A percentile compares a stretch with the other conserved stretches of the same genome.
phyloP scores from a whole-genome alignment of 345 rosid species.

The Acer yangbiense region DNA sequence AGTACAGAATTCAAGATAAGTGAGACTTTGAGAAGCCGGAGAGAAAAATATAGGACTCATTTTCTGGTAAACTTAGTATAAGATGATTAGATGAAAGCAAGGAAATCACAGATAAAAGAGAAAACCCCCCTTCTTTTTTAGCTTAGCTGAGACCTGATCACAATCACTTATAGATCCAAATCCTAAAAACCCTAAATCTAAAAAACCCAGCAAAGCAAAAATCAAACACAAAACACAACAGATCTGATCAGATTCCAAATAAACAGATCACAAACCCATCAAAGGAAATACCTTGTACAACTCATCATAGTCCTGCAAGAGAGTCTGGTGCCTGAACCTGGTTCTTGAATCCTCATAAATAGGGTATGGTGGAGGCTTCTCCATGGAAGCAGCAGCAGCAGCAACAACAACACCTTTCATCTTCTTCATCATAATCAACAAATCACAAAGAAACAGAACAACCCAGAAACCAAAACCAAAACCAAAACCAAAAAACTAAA shows the following conservation, averaged over 20 bases:
- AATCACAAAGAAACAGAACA: constrained; percentile 20
- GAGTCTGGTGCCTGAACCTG: constrained; percentile 51
- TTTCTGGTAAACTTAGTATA: neutral
- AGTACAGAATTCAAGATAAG: neutral
- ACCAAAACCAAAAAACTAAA: constrained; percentile 6
- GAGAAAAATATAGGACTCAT: neutral
- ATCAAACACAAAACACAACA: constrained; percentile 16
- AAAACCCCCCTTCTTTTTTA: neutral
- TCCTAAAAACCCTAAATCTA: constrained; percentile 10
- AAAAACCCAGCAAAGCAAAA: constrained; percentile 13
- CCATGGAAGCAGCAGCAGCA: constrained; percentile 23
- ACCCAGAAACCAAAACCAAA: constrained; percentile 2
- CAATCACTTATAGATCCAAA: constrained; percentile 16
- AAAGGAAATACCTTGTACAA: constrained; percentile 47
- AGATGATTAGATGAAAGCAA: neutral
- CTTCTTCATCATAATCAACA: constrained; percentile 42
- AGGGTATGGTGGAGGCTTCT: constrained; percentile 25
- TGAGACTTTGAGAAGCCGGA: neutral
- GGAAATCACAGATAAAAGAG: neutral
- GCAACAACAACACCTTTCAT: constrained; percentile 32
- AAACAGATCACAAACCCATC: constrained; percentile 25
- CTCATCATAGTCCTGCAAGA: constrained; percentile 59
- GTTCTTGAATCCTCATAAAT: constrained; percentile 46
- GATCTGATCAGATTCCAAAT: constrained; percentile 38
- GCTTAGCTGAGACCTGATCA: constrained; percentile 7